A percentile compares a stretch with the other conserved stretches of the same genome.
Conservation (phyloP, 257 asterid species). For the Asclepias syriaca region DNA sequence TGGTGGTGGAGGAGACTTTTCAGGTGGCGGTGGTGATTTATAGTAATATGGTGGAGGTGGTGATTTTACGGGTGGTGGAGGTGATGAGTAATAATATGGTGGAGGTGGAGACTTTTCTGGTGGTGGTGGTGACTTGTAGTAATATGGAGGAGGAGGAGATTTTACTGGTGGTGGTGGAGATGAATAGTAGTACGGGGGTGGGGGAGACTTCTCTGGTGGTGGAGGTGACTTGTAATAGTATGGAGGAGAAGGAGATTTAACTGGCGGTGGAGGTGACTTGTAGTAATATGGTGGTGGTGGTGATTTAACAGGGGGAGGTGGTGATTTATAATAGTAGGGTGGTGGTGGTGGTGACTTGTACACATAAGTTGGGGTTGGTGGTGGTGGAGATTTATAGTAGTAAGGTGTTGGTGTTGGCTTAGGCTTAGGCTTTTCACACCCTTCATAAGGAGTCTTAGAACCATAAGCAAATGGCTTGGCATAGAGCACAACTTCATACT, state of each 20-base stretch:
- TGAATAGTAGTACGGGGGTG: background rate
- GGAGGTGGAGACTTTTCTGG: constrained; percentile 11
- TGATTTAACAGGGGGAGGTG: background rate
- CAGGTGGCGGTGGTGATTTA: constrained; percentile 5
- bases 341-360: constrained; percentile 12
- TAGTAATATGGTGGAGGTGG: background rate
- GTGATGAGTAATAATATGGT: background rate
- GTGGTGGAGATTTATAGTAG: constrained; percentile 48
- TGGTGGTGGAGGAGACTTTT: constrained; percentile 46
- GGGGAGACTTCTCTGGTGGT: background rate
- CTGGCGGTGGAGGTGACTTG: background rate
- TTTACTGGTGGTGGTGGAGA: background rate
- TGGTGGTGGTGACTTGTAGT: background rate
- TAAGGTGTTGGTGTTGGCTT: constrained; percentile 49
- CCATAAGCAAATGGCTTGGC: constrained; percentile 79
- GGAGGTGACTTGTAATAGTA: background rate
- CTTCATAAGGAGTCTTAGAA: constrained; percentile 43
- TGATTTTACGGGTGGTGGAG: background rate
- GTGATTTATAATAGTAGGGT: constrained; percentile 8
- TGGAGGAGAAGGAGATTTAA: background rate
- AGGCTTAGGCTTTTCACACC: constrained; percentile 41
- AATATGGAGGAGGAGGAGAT: background rate
- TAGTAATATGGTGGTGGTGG: constrained; percentile 22
- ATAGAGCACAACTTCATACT: constrained; percentile 53
- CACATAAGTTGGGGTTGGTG: constrained; percentile 26